A percentile compares a stretch with the other conserved stretches of the same genome.
Conservation (phyloP, 352 stramenopile species). For the Phytophthora fragariae region DNA sequence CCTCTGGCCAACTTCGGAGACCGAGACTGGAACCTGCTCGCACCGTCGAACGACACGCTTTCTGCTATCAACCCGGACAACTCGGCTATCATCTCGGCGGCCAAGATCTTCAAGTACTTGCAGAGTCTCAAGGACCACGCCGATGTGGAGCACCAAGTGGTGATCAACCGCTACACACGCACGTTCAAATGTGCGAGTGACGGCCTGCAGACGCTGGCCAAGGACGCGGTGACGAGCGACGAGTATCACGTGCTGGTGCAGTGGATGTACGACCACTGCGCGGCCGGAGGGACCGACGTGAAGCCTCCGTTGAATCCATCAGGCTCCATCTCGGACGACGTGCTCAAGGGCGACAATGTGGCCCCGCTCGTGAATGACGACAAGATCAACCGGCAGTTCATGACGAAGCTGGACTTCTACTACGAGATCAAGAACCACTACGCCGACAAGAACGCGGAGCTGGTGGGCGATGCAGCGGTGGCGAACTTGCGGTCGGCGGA, state of each 20-base stretch:
- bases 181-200: slow-evolving; percentile 39
- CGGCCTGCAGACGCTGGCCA: slow-evolving; percentile 39
- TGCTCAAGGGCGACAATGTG: neutral
- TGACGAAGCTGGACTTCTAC: slow-evolving; percentile 56
- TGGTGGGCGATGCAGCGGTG: slow-evolving; percentile 26
- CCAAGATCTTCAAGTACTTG: slow-evolving; percentile 47
- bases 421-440: slow-evolving; percentile 51
- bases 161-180: slow-evolving; percentile 44
- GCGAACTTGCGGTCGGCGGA: slow-evolving; percentile 18
- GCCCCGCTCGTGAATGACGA: slow-evolving; percentile 10
- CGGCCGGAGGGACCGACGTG: slow-evolving; percentile 12
- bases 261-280: slow-evolving; percentile 47
- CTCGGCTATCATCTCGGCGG: slow-evolving; percentile 33
- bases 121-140: slow-evolving; percentile 34
- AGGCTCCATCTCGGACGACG: neutral
- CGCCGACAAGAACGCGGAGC: slow-evolving; percentile 11
- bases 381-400: slow-evolving; percentile 29
- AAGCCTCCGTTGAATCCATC: neutral
- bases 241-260: slow-evolving; percentile 36
- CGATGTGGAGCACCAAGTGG: slow-evolving; percentile 30
- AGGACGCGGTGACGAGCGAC: slow-evolving; percentile 35
- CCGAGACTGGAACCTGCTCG: slow-evolving; percentile 48
- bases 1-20: slow-evolving; percentile 24
- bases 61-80: slow-evolving; percentile 36
- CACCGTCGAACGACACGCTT: slow-evolving; percentile 44